Base-by-base conservation (phyloP, 768 basidiomycete species). In the Sarcodon aspratus region DNA sequence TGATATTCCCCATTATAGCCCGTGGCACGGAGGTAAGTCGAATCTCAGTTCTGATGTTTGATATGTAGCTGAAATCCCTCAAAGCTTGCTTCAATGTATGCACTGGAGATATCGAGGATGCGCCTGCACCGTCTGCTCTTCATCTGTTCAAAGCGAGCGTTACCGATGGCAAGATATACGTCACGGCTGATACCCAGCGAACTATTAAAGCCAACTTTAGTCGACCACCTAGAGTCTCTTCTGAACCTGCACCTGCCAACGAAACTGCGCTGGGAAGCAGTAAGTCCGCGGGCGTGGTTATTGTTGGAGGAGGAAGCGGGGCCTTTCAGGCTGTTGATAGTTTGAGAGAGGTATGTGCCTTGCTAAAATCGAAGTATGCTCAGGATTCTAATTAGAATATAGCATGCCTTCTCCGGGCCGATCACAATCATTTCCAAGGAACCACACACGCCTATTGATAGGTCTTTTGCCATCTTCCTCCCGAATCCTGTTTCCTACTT, bases 81-180 rank as follows among this genome's bases (percentile, higher is more conserved):
- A 21, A 54, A 87, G 90, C 90, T 33, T 93, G 91, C 65, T 95
- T 92, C 72, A 87, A 85, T 56, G 74, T 88, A 45, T 82, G 80
- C 65, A 86, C 78, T 31, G 87, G 87, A 10, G 88, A 91, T 56
- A 89, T 88, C 35, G 82, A 96, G 73, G 92, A 94, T 63, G 85
- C 90, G 2, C 92, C 92, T 12, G 92, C 88, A 9, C 82, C 89
- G 9, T 69, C 76, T 57, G 78, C 85, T 10, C 63, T 96, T 27
- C 87, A 91, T 65, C 80, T 79, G 0, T 96, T 87, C 75, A 75
- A 80, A 50, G 75, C 79, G 0, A 64, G 73, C 40, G 69, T 88
- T 42, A 67, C 72, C 12, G 74, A 79, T 53, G 86, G 85, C 27
- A 84, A 87, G 65, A 86, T 93, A 38, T 64, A 76, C 54, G 88